Evolutionary conservation across 805 yeast species (phyloP), one percentile per base, ranked within the genome.

Genomic region (Candida wancherniae): DNA sequence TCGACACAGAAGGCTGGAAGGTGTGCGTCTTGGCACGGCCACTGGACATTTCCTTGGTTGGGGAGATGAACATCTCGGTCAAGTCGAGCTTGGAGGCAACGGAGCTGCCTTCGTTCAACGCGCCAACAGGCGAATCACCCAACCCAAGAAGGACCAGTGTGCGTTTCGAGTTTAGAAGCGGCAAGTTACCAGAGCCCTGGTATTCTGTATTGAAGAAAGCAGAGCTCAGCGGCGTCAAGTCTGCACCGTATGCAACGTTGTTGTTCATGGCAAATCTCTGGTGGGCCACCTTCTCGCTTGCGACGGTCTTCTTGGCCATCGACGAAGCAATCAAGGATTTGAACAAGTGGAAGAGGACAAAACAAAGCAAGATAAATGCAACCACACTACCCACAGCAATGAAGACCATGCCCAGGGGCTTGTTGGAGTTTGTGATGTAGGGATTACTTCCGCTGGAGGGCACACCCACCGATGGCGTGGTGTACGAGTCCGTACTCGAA

Each of bases 331-430:
- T 47, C 19, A 68, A 39, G 9, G 73, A 70, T 24, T 67, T 60
- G 15, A 72, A 52, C 14, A 71, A 46, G 43, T 80, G 73, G 71
- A 80, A 78, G 9, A 66, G 41, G 8, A 71, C 41, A 22, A 80
- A 63, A 1, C 66, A 67, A 3, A 79, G 39, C 13, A 78, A 55
- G 4, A 82, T 58, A 22, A 75, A 77, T 0, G 79, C 84, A 4
- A 79, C 75, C 22, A 79, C 65, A 8, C 80, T 64, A 1, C 94
- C 95, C 24, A 84, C 81, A 0, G 84, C 81, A 30, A 86, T 85
- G 57, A 84, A 85, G 3, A 86, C 87, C 1, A 92, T 81, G 1
- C 95, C 95, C 27, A 73, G 68, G 1, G 87, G 84, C 26, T 67
- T 63, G 13, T 50, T 50, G 5, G 76, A 56, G 26, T 61, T 55